Base-by-base conservation (phyloP, 805 yeast species). In the Candida hungchunana region DNA sequence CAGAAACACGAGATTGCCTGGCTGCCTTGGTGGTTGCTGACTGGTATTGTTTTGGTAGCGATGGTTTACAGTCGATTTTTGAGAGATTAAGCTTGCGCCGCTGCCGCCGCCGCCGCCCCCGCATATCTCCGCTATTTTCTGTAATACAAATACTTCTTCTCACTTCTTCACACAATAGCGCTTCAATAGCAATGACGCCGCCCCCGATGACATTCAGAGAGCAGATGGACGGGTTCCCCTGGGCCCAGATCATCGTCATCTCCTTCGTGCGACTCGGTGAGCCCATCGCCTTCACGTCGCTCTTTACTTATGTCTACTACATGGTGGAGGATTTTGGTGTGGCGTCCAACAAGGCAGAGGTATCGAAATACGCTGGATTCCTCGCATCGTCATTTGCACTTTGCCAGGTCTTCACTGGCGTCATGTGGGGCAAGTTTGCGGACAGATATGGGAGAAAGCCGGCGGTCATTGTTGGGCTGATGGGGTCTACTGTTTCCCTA, bases 221-320 rank as follows among this genome's bases (percentile, higher is more conserved):
- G 40, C 79, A 72, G 47, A 61, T 76, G 60, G 57, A 47, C 27
- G 82, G 75, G 18, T 75, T 77, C 47, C 82, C 82, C 13, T 59
- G 66, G 46, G 58, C 67, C 51, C 82, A 77, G 43, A 46, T 65
- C 29, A 32, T 48, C 5, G 64, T 65, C 10, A 48, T 67, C 8
- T 56, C 64, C 18, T 39, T 68, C 21, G 69, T 75, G 34, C 58
- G 82, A 38, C 70, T 76, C 40, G 65, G 75, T 12, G 82, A 77
- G 48, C 82, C 83, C 1, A 65, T 77, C 12, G 75, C 81, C 4
- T 77, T 76, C 58, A 73, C 81, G 5, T 74, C 81, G 5, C 53
- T 76, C 18, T 76, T 77, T 47, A 82, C 83, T 4, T 77, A 77
- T 46, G 67, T 77, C 23, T 77, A 72, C 51, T 77, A 73, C 56